Evolutionary conservation across 2,329 filamentous ascomycete species (phyloP), one percentile per base, ranked within the genome.

Genomic region (Hymenoscyphus infarciens): DNA sequence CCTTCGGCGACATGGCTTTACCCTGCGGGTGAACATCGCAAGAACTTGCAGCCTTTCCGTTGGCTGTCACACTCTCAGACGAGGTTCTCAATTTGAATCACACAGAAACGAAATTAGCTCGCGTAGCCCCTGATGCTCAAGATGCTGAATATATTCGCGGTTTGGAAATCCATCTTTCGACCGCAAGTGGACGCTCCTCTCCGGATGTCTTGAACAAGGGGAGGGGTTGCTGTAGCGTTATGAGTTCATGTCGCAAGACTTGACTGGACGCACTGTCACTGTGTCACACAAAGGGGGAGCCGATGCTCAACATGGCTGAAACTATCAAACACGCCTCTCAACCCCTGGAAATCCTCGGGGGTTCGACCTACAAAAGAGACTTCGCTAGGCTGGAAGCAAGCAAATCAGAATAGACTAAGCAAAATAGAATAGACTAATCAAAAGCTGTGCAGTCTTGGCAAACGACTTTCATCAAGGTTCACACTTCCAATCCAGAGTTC

Each of bases 231-330:
- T 25, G 19, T 49, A 45, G 42, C 42, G 19, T 22, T 49, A 22
- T 22, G n/a, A 49, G 19, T 3, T 49, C 10, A 49, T 49, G 42
- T 49, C 42, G 42, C 42, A 49, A 22, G n/a, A 22, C 8, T 2
- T 49, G 42, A 49, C 42, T 19, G 10, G 8, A 35, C 33, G 42
- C n/a, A 49, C 42, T 39, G 57, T 49, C 29, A 31, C 29, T 31
- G 29, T 31, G 29, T 31, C 38, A 59, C 57, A 59, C 38, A 49
- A 59, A 10, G 42, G 39, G 57, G 57, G 15, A 33, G 39, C 56
- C 56, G 27, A 59, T 49, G 38, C 15, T 59, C 25, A 13, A 49
- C 25, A 49, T 38, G 57, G 39, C 45, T 59, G 39, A 11, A 27
- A 57, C 16, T 22, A 10, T 16, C 25, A 16, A 11, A n/a, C 57